Conservation (phyloP, 768 basidiomycete genomes). For the Lentinula guzmanii region DNA sequence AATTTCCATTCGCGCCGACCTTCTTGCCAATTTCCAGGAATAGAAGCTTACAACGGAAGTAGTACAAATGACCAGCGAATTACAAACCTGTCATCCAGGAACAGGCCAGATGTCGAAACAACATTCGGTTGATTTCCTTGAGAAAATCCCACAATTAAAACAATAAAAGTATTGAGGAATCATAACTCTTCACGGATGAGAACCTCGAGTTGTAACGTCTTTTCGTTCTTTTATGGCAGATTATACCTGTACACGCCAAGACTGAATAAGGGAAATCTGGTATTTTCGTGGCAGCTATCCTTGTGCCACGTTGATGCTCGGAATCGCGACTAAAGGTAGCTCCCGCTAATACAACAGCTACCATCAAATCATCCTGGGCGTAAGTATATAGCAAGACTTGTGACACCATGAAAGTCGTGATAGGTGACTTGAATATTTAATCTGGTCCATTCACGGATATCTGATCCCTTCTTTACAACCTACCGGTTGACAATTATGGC, state of each 20-base stretch:
- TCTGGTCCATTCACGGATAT: background rate
- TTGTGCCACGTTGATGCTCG: background rate
- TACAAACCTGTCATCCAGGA: background rate
- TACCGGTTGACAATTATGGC: background rate
- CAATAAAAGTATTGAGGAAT: too few relatives aligned
- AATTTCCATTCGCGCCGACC: too few relatives aligned
- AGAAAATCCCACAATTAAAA: background rate
- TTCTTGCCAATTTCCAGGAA: too few relatives aligned
- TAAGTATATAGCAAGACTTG: background rate
- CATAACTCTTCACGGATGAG: too few relatives aligned
- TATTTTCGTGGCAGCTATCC: background rate
- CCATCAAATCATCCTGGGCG: background rate
- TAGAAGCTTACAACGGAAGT: too few relatives aligned
- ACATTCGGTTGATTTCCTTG: background rate
- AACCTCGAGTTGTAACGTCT: too few relatives aligned
- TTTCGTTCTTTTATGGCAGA: too few relatives aligned
- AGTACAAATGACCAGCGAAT: background rate
- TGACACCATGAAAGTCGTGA: background rate
- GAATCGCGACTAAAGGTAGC: background rate
- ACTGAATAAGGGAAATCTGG: too few relatives aligned
- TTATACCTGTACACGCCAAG: too few relatives aligned
- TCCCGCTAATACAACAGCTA: background rate
- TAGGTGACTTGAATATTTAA: background rate
- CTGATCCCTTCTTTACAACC: background rate
- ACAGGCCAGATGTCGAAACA: background rate